Percentiles rank a stretch among this genome's conserved stretches.
Evolutionary conservation across 257 asterid species (phyloP).

Genomic region (Ophiorrhiza pumila): DNA sequence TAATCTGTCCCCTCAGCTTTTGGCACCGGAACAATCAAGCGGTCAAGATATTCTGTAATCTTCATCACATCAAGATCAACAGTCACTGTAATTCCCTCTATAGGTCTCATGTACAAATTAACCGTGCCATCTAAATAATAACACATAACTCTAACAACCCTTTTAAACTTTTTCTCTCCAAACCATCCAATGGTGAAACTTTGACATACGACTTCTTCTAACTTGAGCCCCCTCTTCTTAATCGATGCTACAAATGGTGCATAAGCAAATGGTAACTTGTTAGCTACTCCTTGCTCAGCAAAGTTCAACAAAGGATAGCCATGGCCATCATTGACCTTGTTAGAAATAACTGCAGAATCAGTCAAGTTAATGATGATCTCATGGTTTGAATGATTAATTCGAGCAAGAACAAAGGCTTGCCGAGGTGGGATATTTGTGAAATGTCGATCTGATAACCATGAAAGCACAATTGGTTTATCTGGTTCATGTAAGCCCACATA

Average conservation of each 20-base stretch:
- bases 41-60: constrained; percentile 37
- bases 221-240: constrained; percentile 48
- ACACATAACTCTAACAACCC: constrained; percentile 50
- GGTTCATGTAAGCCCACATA: constrained; percentile 75
- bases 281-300: constrained; percentile 42
- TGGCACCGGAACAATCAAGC: constrained; percentile 51
- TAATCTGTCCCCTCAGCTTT: constrained; percentile 58
- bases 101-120: constrained; percentile 71
- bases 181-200: constrained; percentile 55
- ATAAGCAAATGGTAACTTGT: constrained; percentile 31
- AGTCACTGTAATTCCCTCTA: constrained; percentile 54
- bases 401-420: constrained; percentile 43
- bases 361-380: constrained; percentile 47
- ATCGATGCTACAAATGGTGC: constrained; percentile 49
- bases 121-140: constrained; percentile 59
- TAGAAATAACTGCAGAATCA: constrained; percentile 25
- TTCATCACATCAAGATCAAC: constrained; percentile 71
- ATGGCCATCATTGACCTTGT: constrained; percentile 37
- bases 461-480: constrained; percentile 32
- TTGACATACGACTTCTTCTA: constrained; percentile 51
- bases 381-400: constrained; percentile 31
- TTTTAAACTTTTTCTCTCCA: constrained; percentile 44
- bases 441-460: constrained; percentile 22
- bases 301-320: constrained; percentile 50
- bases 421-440: constrained; percentile 28